A percentile compares a stretch with the other conserved stretches of the same genome.
These are phyloP conservation scores for Excoecaria agallocha DNA, from an alignment of 345 rosid genomes.

Conservation along the genomic window DNA sequence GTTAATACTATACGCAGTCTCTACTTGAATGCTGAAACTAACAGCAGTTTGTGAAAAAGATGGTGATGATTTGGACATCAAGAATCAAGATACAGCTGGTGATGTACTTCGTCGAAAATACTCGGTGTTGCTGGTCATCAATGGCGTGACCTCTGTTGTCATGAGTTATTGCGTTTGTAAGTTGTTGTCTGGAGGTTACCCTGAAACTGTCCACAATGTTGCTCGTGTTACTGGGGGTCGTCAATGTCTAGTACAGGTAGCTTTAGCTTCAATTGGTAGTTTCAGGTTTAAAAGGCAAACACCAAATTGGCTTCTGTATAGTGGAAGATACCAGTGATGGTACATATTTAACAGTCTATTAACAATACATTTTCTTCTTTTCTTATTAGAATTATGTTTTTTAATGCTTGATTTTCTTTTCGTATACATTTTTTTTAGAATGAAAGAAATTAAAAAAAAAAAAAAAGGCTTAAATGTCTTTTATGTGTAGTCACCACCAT, in stretches of 20 bases:
- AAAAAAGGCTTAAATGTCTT: too few relatives aligned
- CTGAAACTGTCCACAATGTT: background rate
- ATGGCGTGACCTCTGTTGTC: background rate
- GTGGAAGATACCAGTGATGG: conserved; percentile 2
- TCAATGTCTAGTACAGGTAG: background rate
- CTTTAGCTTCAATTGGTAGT: background rate
- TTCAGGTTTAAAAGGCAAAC: background rate
- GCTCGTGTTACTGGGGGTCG: background rate
- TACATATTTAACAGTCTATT: background rate
- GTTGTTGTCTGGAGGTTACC: too few relatives aligned
- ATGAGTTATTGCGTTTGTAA: background rate
- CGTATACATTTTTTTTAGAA: too few relatives aligned
- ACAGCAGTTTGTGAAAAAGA: background rate
- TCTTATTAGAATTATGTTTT: background rate
- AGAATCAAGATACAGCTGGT: background rate
- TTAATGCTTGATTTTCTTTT: background rate
- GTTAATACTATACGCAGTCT: background rate
- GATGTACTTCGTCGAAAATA: background rate
- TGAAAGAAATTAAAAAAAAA: too few relatives aligned
- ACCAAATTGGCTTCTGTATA: conserved; percentile 6
- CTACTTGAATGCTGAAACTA: conserved; percentile 6
- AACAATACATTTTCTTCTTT: background rate
- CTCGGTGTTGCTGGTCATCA: background rate
- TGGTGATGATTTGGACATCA: background rate
- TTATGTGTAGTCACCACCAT: too few relatives aligned